Conservation (phyloP, 805 yeast genomes). For the Candida sanyiensis region DNA sequence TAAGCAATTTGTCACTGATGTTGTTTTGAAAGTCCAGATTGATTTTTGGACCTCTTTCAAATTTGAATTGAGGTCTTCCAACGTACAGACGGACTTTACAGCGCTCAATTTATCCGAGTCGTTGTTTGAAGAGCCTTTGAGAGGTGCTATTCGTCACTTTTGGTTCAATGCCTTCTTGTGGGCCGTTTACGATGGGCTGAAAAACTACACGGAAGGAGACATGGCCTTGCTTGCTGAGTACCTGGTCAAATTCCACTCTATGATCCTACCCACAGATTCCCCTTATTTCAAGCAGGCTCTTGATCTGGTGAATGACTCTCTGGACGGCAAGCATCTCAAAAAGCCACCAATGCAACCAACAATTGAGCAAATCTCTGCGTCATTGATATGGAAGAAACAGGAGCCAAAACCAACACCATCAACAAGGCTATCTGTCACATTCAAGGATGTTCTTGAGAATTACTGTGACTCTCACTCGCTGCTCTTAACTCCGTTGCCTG, state of each 20-base stretch:
- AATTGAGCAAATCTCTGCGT: background rate
- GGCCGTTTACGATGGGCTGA: constrained; percentile 16
- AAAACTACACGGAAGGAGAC: background rate
- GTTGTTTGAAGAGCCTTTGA: constrained; percentile 25
- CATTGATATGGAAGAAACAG: background rate
- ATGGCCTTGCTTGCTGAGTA: constrained; percentile 1
- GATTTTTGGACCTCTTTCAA: no score
- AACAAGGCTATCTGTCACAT: constrained; percentile 40
- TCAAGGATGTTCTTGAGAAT: constrained; percentile 60
- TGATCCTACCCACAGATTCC: constrained; percentile 12
- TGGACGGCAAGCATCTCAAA: constrained; percentile 8
- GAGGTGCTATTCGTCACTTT: constrained; percentile 11
- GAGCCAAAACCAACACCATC: constrained; percentile 28
- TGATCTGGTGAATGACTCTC: constrained; percentile 28
- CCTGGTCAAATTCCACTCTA: background rate
- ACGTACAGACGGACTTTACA: constrained; percentile 15
- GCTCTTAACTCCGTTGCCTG: constrained; percentile 16
- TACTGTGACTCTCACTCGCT: constrained; percentile 50
- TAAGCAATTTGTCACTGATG: constrained; percentile 15
- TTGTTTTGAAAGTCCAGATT: background rate
- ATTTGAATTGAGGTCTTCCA: no score
- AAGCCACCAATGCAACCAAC: background rate
- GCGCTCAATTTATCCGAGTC: constrained; percentile 14
- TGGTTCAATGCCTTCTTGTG: constrained; percentile 28
- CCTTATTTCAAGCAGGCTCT: constrained; percentile 9